phyloP scores from a whole-genome alignment of 1,284 basidiomycete species.

The Cutaneotrichosporon dermatis region DNA sequence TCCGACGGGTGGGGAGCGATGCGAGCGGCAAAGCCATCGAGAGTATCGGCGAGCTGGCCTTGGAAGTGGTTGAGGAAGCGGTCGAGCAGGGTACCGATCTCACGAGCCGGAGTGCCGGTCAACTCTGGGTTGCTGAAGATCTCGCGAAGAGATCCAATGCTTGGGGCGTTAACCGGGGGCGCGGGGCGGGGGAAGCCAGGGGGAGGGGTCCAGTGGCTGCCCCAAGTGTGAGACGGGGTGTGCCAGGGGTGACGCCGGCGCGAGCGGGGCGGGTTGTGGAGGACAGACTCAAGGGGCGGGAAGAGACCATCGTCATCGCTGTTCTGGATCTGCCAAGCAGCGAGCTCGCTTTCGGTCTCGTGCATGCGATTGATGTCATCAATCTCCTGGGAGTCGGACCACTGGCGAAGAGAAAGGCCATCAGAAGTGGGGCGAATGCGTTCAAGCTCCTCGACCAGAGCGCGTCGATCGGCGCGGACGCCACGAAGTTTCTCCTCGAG shows the following conservation, averaged over 20 bases:
- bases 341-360: slow-evolving; percentile 35
- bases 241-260: slow-evolving; percentile 2
- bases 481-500: slow-evolving; percentile 25
- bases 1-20: slow-evolving; percentile 12
- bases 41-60: slow-evolving; percentile 43
- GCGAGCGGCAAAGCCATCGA: slow-evolving; percentile 30
- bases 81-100: slow-evolving; percentile 44
- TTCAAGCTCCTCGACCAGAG: slow-evolving; percentile 31
- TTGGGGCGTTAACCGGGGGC: slow-evolving; percentile 6
- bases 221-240: slow-evolving; percentile 3
- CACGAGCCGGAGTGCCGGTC: slow-evolving; percentile 29
- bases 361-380: slow-evolving; percentile 9
- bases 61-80: slow-evolving; percentile 45
- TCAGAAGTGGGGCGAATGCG: slow-evolving; percentile 6
- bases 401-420: slow-evolving; percentile 24
- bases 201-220: neutral
- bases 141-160: slow-evolving; percentile 7
- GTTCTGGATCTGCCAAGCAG: slow-evolving; percentile 35
- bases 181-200: neutral
- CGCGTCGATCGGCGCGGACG: slow-evolving; percentile 19
- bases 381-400: slow-evolving; percentile 21
- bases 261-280: slow-evolving; percentile 1
- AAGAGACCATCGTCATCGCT: slow-evolving; percentile 21
- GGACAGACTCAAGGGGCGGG: slow-evolving; percentile 39
- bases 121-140: slow-evolving; percentile 11